Conservation (phyloP, 805 yeast species). For the Myxozyma melibiosi region DNA sequence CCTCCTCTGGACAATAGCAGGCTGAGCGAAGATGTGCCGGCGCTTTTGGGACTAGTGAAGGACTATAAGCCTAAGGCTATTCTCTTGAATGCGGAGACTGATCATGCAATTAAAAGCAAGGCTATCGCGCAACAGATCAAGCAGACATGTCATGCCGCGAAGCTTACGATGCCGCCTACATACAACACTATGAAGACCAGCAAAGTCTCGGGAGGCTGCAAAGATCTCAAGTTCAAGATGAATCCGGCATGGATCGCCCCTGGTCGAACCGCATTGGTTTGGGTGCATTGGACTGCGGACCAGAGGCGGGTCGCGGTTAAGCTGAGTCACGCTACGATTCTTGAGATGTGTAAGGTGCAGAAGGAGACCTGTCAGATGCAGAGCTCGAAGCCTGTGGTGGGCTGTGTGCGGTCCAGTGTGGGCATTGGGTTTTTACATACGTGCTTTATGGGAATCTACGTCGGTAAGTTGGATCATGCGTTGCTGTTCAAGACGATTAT, state of each 20-base stretch:
- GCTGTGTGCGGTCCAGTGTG: constrained; percentile 79
- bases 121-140: constrained; percentile 63
- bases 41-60: constrained; percentile 63
- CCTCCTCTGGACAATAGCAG: constrained; percentile 68
- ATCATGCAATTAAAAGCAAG: constrained; percentile 66
- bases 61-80: constrained; percentile 73
- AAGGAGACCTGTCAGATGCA: constrained; percentile 90
- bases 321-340: constrained; percentile 61
- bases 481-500: too few relatives aligned
- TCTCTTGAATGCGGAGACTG: constrained; percentile 77
- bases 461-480: constrained; percentile 43
- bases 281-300: constrained; percentile 74
- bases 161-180: constrained; percentile 50
- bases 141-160: constrained; percentile 42
- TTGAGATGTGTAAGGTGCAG: constrained; percentile 81
- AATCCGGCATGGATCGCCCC: constrained; percentile 41
- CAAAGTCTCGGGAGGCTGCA: constrained; percentile 38
- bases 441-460: constrained; percentile 77
- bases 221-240: constrained; percentile 35
- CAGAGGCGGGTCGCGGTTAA: constrained; percentile 61
- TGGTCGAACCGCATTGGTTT: constrained; percentile 56
- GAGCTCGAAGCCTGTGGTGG: constrained; percentile 70
- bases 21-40: constrained; percentile 71
- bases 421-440: constrained; percentile 91
- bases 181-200: constrained; percentile 69